These are phyloP conservation scores for Pleurozium schreberi DNA, from an alignment of 225 moss, liverwort and hornwort species.

Conservation along the genomic window DNA sequence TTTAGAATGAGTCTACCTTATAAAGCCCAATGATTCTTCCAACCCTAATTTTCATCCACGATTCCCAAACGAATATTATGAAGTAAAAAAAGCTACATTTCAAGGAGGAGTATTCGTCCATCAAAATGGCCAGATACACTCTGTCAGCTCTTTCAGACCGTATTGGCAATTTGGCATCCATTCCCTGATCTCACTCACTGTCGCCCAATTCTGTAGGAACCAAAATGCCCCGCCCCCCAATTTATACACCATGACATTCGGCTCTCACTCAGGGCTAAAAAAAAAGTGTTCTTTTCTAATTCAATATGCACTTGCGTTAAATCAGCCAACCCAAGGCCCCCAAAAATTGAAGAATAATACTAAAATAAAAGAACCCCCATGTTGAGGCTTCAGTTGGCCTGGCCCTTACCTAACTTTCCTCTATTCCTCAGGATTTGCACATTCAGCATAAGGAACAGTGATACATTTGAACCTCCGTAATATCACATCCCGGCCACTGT, in stretches of 20 bases:
- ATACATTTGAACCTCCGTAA: not conserved
- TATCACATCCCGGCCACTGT: not conserved
- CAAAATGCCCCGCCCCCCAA: not conserved
- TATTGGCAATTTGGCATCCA: not conserved
- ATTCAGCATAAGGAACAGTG: not conserved
- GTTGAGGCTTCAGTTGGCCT: not conserved
- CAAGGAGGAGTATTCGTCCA: not conserved
- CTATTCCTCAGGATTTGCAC: not conserved
- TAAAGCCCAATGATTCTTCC: not conserved
- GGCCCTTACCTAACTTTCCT: not conserved
- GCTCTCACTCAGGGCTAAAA: not conserved
- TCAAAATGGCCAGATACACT: not conserved
- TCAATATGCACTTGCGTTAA: not conserved
- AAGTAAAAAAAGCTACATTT: not conserved
- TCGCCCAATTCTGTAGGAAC: not conserved
- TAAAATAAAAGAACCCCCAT: not conserved
- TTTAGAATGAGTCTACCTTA: rapidly evolving
- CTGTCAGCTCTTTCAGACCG: not conserved
- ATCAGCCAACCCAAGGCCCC: not conserved
- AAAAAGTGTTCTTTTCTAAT: not conserved
- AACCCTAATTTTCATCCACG: not conserved
- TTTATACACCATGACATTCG: not conserved
- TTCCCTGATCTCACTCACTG: too few species aligned
- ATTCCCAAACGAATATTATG: not conserved
- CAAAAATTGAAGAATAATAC: not conserved